Conservation (phyloP, 108 stramenopile species). For the Skeletonema menzelii region DNA sequence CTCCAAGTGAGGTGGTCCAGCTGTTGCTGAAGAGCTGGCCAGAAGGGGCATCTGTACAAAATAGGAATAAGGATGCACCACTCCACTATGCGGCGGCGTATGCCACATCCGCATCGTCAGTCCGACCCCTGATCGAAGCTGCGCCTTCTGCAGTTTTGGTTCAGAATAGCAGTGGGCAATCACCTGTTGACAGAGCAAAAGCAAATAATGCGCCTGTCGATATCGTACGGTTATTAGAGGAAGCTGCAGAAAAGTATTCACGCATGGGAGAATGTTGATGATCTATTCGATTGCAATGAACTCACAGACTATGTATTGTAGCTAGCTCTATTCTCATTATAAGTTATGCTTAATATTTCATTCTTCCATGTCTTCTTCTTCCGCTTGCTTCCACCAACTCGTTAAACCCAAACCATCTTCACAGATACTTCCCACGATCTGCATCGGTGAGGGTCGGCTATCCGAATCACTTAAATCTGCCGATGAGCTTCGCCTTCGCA, state of each 20-base stretch:
- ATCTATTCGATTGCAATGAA: too few relatives aligned
- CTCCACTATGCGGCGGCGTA: constrained; percentile 50
- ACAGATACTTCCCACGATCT: constrained; percentile 85
- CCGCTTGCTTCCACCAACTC: constrained; percentile 72
- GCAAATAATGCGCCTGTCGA: constrained; percentile 40
- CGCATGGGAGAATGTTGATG: neutral
- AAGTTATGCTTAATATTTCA: neutral
- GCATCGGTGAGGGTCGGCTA: constrained; percentile 71
- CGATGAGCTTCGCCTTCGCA: constrained; percentile 75
- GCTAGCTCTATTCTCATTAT: neutral
- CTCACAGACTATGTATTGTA: neutral
- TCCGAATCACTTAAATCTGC: constrained; percentile 64
- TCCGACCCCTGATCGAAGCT: constrained; percentile 44
- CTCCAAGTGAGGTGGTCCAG: constrained; percentile 44
- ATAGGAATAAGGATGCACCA: constrained; percentile 48
- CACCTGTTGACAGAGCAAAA: constrained; percentile 56
- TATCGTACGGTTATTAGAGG: constrained; percentile 38
- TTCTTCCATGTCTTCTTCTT: constrained; percentile 56
- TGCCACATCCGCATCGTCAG: constrained; percentile 29
- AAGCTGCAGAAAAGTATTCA: constrained; percentile 43
- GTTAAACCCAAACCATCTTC: constrained; percentile 85
- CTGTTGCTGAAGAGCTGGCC: constrained; percentile 43
- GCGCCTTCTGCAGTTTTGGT: constrained; percentile 47
- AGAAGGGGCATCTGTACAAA: constrained; percentile 48
- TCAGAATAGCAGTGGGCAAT: constrained; percentile 50